A percentile compares a stretch with the other conserved stretches of the same genome.
phyloP scores from a whole-genome alignment of 1,139 yeast genomes.

The Diutina siamensis region DNA sequence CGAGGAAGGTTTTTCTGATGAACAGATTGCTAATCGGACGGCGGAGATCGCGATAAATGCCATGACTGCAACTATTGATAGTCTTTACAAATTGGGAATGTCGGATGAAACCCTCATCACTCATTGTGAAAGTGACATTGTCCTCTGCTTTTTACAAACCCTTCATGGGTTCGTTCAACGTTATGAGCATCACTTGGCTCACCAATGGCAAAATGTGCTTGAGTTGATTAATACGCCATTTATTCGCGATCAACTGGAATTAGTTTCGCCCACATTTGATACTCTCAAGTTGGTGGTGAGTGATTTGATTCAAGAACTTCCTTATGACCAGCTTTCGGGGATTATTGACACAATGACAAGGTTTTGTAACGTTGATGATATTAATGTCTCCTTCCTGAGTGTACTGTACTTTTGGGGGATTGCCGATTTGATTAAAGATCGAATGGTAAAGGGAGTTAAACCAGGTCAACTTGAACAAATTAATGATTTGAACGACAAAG shows the following conservation, averaged over 20 bases:
- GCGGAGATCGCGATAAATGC: neutral
- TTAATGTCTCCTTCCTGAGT: constrained; percentile 82
- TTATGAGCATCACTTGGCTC: neutral
- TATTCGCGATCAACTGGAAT: neutral
- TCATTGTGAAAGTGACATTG: constrained; percentile 2
- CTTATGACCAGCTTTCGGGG: constrained; percentile 45
- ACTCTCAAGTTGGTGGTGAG: constrained; percentile 74
- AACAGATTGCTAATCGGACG: neutral
- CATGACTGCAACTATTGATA: neutral
- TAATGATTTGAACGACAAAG: neutral
- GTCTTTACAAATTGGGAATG: neutral
- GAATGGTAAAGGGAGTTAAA: constrained; percentile 9
- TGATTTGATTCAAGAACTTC: constrained; percentile 67
- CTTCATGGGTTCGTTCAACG: constrained; percentile 2
- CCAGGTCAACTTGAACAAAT: constrained; percentile 7
- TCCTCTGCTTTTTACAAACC: neutral
- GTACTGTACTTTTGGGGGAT: constrained; percentile 87
- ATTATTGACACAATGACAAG: constrained; percentile 62
- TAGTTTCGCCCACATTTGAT: constrained; percentile 32
- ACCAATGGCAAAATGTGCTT: neutral
- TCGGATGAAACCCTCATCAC: neutral
- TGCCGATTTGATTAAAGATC: constrained; percentile 54
- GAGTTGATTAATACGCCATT: constrained; percentile 3
- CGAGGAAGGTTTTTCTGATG: neutral
- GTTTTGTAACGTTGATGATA: constrained; percentile 63